Conservation (phyloP, 768 basidiomycete species). For the Mycena kentingensis region DNA sequence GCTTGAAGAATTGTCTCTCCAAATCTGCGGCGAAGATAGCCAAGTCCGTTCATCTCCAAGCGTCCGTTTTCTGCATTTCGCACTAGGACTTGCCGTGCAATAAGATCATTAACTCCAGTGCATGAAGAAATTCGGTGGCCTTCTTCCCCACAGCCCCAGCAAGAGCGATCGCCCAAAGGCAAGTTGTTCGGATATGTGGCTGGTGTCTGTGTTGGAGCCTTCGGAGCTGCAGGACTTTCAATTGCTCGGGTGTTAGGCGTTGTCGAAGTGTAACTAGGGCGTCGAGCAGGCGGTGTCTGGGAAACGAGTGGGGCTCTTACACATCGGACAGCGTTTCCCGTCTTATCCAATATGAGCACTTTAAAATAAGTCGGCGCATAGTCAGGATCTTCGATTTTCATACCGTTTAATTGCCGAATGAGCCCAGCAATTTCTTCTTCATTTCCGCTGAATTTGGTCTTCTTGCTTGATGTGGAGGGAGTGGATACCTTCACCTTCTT, state of each 20-base stretch:
- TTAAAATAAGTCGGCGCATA: conserved; percentile 17
- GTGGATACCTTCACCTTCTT: neutral
- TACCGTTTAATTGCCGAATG: conserved; percentile 14
- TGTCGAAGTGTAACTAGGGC: neutral
- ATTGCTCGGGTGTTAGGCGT: too few relatives aligned
- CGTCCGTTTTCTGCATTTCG: neutral
- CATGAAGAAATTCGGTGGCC: neutral
- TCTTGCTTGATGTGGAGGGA: neutral
- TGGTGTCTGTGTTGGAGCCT: too few relatives aligned
- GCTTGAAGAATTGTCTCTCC: neutral
- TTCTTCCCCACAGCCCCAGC: neutral
- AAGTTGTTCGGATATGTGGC: conserved; percentile 5
- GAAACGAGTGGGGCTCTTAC: conserved; percentile 1
- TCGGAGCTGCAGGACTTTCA: neutral
- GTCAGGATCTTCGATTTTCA: conserved; percentile 14
- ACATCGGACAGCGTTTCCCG: neutral
- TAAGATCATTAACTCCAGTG: neutral
- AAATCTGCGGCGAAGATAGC: neutral
- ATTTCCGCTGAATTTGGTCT: neutral
- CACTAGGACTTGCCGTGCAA: neutral
- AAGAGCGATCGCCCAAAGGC: neutral
- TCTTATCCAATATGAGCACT: conserved; percentile 10
- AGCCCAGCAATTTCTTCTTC: conserved; percentile 9
- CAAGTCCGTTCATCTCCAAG: neutral
- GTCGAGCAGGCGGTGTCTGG: neutral